phyloP scores from a whole-genome alignment of 371 early-diverging fungal species.

The Umbelopsis sp. region DNA sequence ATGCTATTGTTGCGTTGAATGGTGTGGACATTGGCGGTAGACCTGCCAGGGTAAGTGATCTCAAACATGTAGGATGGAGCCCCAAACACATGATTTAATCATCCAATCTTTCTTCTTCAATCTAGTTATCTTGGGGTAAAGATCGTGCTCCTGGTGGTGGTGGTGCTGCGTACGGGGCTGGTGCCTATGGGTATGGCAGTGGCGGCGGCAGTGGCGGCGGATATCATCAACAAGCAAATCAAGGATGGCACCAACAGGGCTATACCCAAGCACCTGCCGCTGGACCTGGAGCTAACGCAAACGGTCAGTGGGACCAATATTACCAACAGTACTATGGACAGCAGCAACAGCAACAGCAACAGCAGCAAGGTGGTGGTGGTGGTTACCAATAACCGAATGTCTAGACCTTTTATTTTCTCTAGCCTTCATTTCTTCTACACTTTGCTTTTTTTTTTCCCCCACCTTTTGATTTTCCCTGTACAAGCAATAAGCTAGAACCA shows the following conservation, averaged over 20 bases:
- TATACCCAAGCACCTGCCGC: slow-evolving; percentile 18
- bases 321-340: slow-evolving; percentile 17
- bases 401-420: slow-evolving; percentile 6
- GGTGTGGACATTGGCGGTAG: slow-evolving; percentile 73
- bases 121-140: slow-evolving; percentile 89
- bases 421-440: neutral
- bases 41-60: slow-evolving; percentile 59
- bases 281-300: slow-evolving; percentile 4
- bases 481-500: slow-evolving; percentile 7
- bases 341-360: neutral
- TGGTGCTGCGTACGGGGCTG: slow-evolving; percentile 21
- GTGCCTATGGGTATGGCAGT: slow-evolving; percentile 17
- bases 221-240: slow-evolving; percentile 2
- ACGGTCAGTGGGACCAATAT: slow-evolving; percentile 18
- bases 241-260: slow-evolving; percentile 14
- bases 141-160: slow-evolving; percentile 63
- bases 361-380: neutral
- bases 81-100: slow-evolving; percentile 10
- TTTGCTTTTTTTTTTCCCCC: neutral
- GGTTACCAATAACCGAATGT: neutral
- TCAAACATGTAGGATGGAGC: neutral
- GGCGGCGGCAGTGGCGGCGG: slow-evolving; percentile 19
- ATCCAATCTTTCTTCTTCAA: neutral
- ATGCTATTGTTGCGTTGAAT: slow-evolving; percentile 77
- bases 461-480: slow-evolving; percentile 5